These are phyloP conservation scores for Boletellus ananas DNA, from an alignment of 768 basidiomycete genomes.

Conservation along the genomic window DNA sequence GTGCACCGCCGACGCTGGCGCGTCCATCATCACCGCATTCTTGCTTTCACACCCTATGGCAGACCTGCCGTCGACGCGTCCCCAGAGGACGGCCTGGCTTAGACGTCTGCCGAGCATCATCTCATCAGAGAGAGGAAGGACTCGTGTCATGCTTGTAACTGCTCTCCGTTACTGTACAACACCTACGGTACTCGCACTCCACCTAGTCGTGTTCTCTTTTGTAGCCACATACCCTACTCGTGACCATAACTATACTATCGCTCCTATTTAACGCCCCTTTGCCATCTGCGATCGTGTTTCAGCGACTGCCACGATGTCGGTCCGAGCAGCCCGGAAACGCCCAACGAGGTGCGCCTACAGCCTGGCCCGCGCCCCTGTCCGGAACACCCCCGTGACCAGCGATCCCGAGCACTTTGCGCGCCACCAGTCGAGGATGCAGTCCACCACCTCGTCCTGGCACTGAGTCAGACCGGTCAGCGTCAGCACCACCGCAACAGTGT, in stretches of 20 bases:
- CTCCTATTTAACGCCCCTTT: background rate
- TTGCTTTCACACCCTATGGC: background rate
- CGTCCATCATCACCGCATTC: background rate
- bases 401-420: conserved; percentile 40
- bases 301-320: background rate
- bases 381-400: conserved; percentile 62
- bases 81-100: background rate
- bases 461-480: conserved; percentile 16
- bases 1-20: conserved; percentile 1
- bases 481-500: background rate
- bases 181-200: conserved; percentile 1
- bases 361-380: conserved; percentile 50
- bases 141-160: conserved; percentile 14
- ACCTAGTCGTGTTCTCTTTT: conserved; percentile 3
- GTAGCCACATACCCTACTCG: conserved; percentile 16
- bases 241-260: background rate
- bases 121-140: conserved; percentile 25
- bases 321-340: background rate
- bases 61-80: background rate
- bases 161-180: background rate
- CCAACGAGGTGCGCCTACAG: conserved; percentile 28
- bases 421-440: conserved; percentile 69
- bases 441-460: conserved; percentile 66
- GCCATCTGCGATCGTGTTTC: background rate
- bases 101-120: background rate